Evolutionary conservation across 129 eudicot species (phyloP), one percentile per base, ranked within the genome.

Genomic region (Helianthus tuberosus): DNA sequence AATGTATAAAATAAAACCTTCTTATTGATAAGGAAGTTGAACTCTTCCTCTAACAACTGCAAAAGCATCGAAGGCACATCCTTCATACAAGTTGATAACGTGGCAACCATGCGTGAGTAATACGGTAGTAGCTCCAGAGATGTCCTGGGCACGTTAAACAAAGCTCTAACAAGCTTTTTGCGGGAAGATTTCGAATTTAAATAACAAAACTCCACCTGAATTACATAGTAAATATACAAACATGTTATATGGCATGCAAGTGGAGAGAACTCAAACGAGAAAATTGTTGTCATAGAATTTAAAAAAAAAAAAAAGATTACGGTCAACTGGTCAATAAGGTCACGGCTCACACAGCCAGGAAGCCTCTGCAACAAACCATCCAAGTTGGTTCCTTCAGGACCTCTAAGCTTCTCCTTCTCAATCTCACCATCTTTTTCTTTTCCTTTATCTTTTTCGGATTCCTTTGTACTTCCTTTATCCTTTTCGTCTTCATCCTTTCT

Each of bases 31-130:
- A 93, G 68, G 52, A 85, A 84, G 81, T 84, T 93, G 82, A 93
- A 93, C 83, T 93, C 98, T 80, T 93, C 98, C 79, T 93, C 98
- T 86, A 93, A 77, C 79, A 88, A 73, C 80, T 88, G 98, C 75
- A 93, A 74, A 41, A 93, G 96, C 98, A 90, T 86, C 63, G 93
- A 76, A 49, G 98, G 89, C 41, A 90, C 89, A 64, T 93, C 98
- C 79, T 90, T 93, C 98, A 93, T 88, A 79, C 98, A 93, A 41
- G 96, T 90, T 17, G 98, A 88, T 50, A 93, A 81, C 44, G 98
- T 93, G n/a, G 96, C 96, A 72, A 93, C 96, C 92, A 93, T 84
- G 71, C 98, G 98, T 2, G 98, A 93, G 62, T 93, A 93, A 84
- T 93, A 93, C 8, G 98, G 91, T 43, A 93, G 73, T 74, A 93